Conservation (phyloP, 345 rosid genomes). For the Syzygium aqueum region DNA sequence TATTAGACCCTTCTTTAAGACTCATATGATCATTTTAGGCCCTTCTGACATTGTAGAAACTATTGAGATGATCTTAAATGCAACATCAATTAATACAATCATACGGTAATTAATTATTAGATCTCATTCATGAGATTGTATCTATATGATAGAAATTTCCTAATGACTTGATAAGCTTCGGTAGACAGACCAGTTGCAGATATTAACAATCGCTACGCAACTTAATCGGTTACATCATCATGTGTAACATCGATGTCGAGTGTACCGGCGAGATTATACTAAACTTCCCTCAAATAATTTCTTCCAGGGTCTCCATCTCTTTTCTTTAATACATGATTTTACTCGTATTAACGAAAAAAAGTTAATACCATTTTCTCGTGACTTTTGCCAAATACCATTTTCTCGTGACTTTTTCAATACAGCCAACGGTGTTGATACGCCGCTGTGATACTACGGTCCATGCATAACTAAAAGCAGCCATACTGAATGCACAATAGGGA, state of each 20-base stretch:
- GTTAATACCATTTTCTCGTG: too few relatives aligned
- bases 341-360: not conserved
- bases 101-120: too few relatives aligned
- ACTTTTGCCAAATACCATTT: too few relatives aligned
- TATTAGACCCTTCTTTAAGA: too few relatives aligned
- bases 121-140: too few relatives aligned
- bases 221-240: not conserved
- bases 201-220: not conserved
- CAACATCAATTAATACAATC: too few relatives aligned
- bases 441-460: rapidly evolving
- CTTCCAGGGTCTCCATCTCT: rapidly evolving
- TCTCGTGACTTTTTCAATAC: too few relatives aligned
- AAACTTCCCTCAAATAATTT: not conserved
- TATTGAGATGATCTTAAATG: too few relatives aligned
- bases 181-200: rapidly evolving
- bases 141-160: too few relatives aligned
- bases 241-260: not conserved
- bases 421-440: rapidly evolving
- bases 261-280: not conserved
- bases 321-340: not conserved
- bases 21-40: rapidly evolving
- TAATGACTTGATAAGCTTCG: too few relatives aligned
- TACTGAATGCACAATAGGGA: not conserved
- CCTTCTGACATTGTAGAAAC: too few relatives aligned
- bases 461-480: not conserved